These are phyloP conservation scores for Myxozyma vanderwaltii DNA, from an alignment of 805 yeast species.

Conservation along the genomic window DNA sequence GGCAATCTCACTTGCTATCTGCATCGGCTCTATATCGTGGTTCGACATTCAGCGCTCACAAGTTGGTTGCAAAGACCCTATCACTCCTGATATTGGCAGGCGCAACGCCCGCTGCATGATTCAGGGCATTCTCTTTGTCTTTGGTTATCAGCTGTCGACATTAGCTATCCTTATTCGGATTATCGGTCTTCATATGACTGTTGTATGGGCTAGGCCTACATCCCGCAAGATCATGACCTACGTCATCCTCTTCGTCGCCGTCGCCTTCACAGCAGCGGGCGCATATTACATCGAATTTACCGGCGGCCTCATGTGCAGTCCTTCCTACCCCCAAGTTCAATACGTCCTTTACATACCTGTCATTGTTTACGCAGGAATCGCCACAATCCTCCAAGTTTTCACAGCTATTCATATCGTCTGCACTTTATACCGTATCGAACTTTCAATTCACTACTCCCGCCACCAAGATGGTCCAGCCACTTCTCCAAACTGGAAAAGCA, in stretches of 20 bases:
- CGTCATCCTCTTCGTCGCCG: not conserved
- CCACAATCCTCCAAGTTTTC: slow-evolving; percentile 16
- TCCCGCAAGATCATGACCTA: slow-evolving; percentile 5
- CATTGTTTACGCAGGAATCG: slow-evolving; percentile 18
- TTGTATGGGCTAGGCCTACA: slow-evolving; percentile 19
- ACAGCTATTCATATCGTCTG: slow-evolving; percentile 19
- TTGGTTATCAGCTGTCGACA: slow-evolving; percentile 23
- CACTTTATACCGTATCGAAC: slow-evolving; percentile 13
- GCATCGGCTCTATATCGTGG: slow-evolving; percentile 14
- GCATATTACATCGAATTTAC: slow-evolving; percentile 14
- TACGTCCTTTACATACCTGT: slow-evolving; percentile 23
- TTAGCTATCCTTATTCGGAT: slow-evolving; percentile 23
- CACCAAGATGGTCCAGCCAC: slow-evolving; percentile 1
- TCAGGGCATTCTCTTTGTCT: slow-evolving; percentile 27
- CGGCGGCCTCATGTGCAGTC: slow-evolving; percentile 21
- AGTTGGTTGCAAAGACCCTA: slow-evolving; percentile 18
- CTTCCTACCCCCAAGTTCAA: slow-evolving; percentile 13
- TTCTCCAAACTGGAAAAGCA: not conserved
- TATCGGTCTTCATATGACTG: slow-evolving; percentile 12
- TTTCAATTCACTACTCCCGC: slow-evolving; percentile 8
- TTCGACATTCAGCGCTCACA: slow-evolving; percentile 17
- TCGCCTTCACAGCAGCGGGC: slow-evolving; percentile 22
- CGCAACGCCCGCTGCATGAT: slow-evolving; percentile 22
- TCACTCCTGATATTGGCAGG: slow-evolving; percentile 24
- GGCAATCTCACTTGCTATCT: slow-evolving; percentile 15